Conservation (phyloP, 305 asterid species). For the Fraxinus nigra region DNA sequence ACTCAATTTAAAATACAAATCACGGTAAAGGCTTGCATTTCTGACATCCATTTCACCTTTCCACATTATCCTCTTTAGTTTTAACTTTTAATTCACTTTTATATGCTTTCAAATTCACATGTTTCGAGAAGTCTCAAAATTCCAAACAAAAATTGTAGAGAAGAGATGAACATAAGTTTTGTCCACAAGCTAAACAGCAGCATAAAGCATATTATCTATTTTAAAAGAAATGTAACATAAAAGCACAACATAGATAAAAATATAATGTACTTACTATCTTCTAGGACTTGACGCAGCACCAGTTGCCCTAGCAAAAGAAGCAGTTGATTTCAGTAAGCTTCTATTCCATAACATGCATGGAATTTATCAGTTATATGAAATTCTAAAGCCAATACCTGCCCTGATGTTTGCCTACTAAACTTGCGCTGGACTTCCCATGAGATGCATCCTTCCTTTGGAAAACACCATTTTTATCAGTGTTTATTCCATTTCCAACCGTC, state of each 20-base stretch:
- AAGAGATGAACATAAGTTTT: not conserved
- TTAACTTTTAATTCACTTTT: not conserved
- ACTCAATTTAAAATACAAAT: not conserved
- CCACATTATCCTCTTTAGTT: not conserved
- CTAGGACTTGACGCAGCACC: conserved; percentile 47
- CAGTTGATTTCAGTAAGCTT: conserved; percentile 2
- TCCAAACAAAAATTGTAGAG: not conserved
- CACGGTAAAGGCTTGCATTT: not conserved
- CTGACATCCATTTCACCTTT: not conserved
- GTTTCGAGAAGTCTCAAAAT: not conserved
- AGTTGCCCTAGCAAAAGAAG: conserved; percentile 31
- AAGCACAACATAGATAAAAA: not conserved
- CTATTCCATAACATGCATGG: not conserved
- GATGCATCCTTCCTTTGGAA: conserved; percentile 29
- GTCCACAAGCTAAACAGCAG: not conserved
- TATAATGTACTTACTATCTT: conserved; percentile 44
- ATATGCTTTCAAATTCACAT: not conserved
- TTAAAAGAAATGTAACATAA: not conserved
- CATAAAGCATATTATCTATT: not conserved
- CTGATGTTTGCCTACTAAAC: not conserved
- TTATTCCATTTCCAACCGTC: conserved; percentile 32
- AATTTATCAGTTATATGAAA: not conserved
- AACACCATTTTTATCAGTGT: conserved; percentile 25
- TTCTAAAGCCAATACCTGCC: conserved; percentile 39
- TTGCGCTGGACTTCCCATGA: conserved; percentile 32